Conservation (phyloP, 2,329 filamentous ascomycete genomes). For the Fusarium transvaalense region DNA sequence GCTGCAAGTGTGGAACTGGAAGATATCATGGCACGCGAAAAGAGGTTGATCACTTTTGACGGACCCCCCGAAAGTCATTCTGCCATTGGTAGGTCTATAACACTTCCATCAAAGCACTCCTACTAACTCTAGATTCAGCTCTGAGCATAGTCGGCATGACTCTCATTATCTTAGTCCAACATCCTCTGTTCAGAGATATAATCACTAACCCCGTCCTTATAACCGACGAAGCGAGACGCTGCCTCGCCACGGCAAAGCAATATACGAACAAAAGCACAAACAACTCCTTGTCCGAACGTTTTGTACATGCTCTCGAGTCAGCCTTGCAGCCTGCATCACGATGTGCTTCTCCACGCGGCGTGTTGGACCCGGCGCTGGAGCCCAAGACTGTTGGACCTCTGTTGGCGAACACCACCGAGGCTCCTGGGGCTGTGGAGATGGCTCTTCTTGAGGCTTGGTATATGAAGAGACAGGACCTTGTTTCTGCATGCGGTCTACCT, state of each 20-base stretch:
- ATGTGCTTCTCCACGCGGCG: slow-evolving; percentile 20
- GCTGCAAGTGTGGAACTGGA: slow-evolving; percentile 44
- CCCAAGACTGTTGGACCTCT: slow-evolving; percentile 17
- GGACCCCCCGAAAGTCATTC: slow-evolving; percentile 42
- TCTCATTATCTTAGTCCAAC: slow-evolving; percentile 41
- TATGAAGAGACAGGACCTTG: slow-evolving; percentile 21
- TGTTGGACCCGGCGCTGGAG: slow-evolving; percentile 42
- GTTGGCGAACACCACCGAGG: slow-evolving; percentile 21
- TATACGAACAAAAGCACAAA: slow-evolving; percentile 28
- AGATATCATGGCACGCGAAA: slow-evolving; percentile 42
- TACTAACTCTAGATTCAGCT: slow-evolving; percentile 28
- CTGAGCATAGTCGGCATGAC: slow-evolving; percentile 45
- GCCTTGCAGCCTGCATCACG: slow-evolving; percentile 35
- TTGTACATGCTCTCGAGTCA: slow-evolving; percentile 35
- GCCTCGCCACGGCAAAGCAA: slow-evolving; percentile 42
- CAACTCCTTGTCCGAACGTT: slow-evolving; percentile 32
- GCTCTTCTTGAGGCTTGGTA: slow-evolving; percentile 45
- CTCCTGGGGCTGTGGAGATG: slow-evolving; percentile 34
- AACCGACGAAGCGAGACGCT: slow-evolving; percentile 39
- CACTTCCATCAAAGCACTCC: rapidly evolving
- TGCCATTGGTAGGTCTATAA: slow-evolving; percentile 37
- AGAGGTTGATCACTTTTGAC: slow-evolving; percentile 36
- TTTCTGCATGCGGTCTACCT: slow-evolving; percentile 21
- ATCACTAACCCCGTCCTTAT: slow-evolving; percentile 35
- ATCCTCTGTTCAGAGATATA: slow-evolving; percentile 39